Evolutionary conservation across 768 basidiomycete genomes (phyloP), one percentile per base, ranked within the genome.

Genomic region (Mycena chlorophos): DNA sequence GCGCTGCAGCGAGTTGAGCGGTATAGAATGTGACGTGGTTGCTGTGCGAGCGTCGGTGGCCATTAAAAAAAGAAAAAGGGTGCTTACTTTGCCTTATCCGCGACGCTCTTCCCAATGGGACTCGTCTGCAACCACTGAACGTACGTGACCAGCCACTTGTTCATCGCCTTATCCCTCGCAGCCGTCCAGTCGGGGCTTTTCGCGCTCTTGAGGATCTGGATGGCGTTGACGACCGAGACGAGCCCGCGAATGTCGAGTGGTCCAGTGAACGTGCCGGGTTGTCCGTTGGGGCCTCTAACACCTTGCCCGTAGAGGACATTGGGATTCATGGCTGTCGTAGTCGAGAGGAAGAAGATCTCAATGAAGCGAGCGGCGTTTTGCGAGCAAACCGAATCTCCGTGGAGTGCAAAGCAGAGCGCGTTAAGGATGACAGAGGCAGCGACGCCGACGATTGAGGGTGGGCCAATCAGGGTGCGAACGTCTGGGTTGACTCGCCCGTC

Each of bases 401-500:
- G 58, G 25, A 79, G 54, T 2, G 69, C 73, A 61, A 66, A 80
- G 14, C 79, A 72, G 25, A 82, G 51, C 19, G 75, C 73, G 62
- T 78, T 80, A 67, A 72, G 78, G 20, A 80, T 63, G 23, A 76
- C 70, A 2, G 74, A 70, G 59, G 83, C 75, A 0, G 80, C 64
- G 56, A 78, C 68, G 51, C 53, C 49, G 50, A 74, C 73, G 55
- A 79, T 72, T 5, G 75, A 73, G 31, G 68, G 66, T 5, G 78
- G 71, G 12, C 74, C 76, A n/a, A 66, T 65, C n/a, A 83, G 66
- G 3, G 64, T 69, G 51, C 75, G 72, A 13, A 80, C 78, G 63
- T 84, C 83, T 16, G 82, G 81, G 62, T 85, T 84, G 34, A 82
- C 76, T 56, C 75, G 61, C 22, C 83, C 84, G 58, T 85, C 84